Percentiles rank a stretch among this genome's conserved stretches.
Conservation (phyloP, 1,284 basidiomycete species). For the Moesziomyces sp. region DNA sequence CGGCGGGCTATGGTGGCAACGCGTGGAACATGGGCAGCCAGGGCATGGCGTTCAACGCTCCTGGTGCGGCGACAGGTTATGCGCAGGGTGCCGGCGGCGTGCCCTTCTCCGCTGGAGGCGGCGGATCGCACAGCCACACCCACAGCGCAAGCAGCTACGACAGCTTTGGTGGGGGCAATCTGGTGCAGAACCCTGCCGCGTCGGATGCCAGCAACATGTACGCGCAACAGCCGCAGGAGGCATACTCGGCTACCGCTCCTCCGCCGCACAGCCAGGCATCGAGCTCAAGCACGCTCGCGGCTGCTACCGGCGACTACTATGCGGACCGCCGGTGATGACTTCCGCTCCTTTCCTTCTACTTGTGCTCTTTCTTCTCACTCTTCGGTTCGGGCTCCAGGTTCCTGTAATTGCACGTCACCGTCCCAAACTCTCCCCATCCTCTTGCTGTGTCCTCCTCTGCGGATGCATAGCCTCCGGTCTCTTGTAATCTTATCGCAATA, state of each 20-base stretch:
- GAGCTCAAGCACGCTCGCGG: conserved; percentile 37
- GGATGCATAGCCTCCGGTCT: not conserved
- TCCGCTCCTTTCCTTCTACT: not conserved
- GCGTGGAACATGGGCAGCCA: conserved; percentile 30
- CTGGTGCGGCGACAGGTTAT: conserved; percentile 16
- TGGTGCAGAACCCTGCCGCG: conserved; percentile 8
- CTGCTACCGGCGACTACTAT: conserved; percentile 35
- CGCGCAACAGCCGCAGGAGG: conserved; percentile 13
- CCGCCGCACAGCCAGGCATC: conserved; percentile 26
- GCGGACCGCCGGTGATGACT: conserved; percentile 18
- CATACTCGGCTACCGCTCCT: conserved; percentile 3
- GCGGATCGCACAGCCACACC: conserved; percentile 20
- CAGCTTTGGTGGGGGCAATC: conserved; percentile 13
- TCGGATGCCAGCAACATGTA: conserved; percentile 14
- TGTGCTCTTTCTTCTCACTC: not conserved
- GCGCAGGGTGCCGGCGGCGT: conserved; percentile 5
- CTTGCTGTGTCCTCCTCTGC: not conserved
- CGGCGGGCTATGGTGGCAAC: conserved; percentile 15
- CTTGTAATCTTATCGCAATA: not conserved
- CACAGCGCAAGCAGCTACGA: conserved; percentile 39
- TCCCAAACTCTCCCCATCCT: not conserved
- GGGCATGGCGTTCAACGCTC: conserved; percentile 24
- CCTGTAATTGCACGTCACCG: conserved; percentile 9
- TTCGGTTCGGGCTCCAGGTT: conserved; percentile 1
- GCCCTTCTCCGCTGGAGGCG: conserved; percentile 12